Evolutionary conservation across 2,329 filamentous ascomycete genomes (phyloP), one percentile per base, ranked within the genome.

Genomic region (Xenosphaeropsis pyriputrescens): DNA sequence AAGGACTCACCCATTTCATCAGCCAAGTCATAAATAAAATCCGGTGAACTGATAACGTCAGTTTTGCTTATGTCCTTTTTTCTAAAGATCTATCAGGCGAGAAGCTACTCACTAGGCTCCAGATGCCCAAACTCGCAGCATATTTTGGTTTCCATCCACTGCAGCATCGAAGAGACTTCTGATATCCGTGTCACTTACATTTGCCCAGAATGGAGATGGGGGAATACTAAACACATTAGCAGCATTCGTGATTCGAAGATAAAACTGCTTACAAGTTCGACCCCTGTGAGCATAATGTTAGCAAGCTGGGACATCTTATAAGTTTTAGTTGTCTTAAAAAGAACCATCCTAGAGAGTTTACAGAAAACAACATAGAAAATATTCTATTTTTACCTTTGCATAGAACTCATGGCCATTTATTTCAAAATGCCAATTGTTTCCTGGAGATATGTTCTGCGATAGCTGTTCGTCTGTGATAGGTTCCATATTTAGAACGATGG

Each of bases 361-460:
- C 22, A 26, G 12, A 26, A 26, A 26, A 6, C n/a, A n/a, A n/a
- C n/a, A n/a, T n/a, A n/a, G n/a, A 26, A 26, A 9, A 26, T 9
- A 9, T 9, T 26, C 8, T 26, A 9, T 3, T 9, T 11, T 73
- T 4, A 72, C 74, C 48, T 77, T 77, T 2, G 70, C 72, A 45
- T 75, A 79, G 45, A 79, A 74, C 11, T 72, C 66, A 35, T 70
- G 64, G 1, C 74, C 73, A 41, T 79, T 79, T 41, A 79, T 63
- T 49, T 79, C 72, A 44, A 79, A 79, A 48, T 79, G 71, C 72
- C 72, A 73, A 50, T 72, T 70, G 32, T 65, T 67, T 6, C 69
- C 70, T 0, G 65, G 63, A n/a, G 67, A 62, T 42, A 75, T 66
- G 2, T 74, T 71, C 41, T 62, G 57, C 1, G 61, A 57, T 1